Evolutionary conservation across 1,139 yeast genomes (phyloP).

Genomic region (Sugiyamaella grinbergsii): DNA sequence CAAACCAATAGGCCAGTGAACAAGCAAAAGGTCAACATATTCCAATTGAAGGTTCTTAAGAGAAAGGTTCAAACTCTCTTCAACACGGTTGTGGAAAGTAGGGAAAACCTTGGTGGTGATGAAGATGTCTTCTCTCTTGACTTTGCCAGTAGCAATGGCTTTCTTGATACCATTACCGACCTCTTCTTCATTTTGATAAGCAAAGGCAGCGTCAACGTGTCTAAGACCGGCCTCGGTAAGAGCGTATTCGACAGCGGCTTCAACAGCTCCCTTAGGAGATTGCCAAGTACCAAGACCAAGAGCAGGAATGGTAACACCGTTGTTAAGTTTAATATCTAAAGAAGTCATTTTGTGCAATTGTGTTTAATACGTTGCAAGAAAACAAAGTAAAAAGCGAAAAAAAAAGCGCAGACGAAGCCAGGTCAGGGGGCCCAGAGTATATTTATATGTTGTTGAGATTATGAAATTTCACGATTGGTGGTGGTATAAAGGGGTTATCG

Average conservation of each 20-base stretch:
- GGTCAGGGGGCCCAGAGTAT: background rate
- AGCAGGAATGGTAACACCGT: conserved; percentile 66
- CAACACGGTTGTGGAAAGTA: conserved; percentile 62
- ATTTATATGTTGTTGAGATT: background rate
- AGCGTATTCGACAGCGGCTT: conserved; percentile 63
- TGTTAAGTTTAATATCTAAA: conserved; percentile 49
- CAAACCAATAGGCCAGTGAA: conserved; percentile 84
- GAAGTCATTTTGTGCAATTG: conserved; percentile 36
- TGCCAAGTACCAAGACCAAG: conserved; percentile 84
- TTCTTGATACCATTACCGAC: conserved; percentile 58
- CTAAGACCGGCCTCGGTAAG: conserved; percentile 64
- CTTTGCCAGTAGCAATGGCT: conserved; percentile 64
- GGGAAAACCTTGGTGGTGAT: conserved; percentile 83
- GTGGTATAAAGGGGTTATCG: background rate
- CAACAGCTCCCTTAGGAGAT: conserved; percentile 59
- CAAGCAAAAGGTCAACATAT: conserved; percentile 78
- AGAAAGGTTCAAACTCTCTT: conserved; percentile 60
- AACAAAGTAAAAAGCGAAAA: background rate
- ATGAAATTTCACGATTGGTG: background rate
- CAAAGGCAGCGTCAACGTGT: conserved; percentile 78
- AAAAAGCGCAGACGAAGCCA: background rate
- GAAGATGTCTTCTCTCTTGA: conserved; percentile 70
- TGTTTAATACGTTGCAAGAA: no score
- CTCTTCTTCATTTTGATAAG: conserved; percentile 62
- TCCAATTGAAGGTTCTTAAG: conserved; percentile 69